phyloP scores from a whole-genome alignment of 2,329 filamentous ascomycete species.

The Beauveria scarabaeidicola region DNA sequence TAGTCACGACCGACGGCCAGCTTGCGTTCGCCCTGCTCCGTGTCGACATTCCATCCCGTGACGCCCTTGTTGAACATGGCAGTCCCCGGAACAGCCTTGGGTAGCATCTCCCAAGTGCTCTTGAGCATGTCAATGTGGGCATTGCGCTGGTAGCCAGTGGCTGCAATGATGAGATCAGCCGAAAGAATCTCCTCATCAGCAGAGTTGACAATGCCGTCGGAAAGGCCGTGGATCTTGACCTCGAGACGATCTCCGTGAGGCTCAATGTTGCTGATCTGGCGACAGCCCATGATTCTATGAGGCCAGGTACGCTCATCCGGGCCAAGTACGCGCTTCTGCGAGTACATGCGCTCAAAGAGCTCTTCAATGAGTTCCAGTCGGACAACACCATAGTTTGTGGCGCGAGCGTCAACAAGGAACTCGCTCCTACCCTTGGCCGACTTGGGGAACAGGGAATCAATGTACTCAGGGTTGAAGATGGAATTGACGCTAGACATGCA shows the following conservation, averaged over 20 bases:
- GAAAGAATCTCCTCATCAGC: constrained; percentile 53
- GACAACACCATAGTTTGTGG: constrained; percentile 93
- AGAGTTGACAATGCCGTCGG: constrained; percentile 28
- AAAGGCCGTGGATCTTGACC: constrained; percentile 47
- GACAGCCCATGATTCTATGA: constrained; percentile 66
- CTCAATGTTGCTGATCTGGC: constrained; percentile 57
- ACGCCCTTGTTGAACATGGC: constrained; percentile 26
- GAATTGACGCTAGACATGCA: constrained; percentile 72
- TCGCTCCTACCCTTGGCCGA: constrained; percentile 52
- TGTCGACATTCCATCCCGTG: constrained; percentile 33
- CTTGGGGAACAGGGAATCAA: constrained; percentile 67
- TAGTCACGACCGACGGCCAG: constrained; percentile 73
- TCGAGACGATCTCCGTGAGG: constrained; percentile 40
- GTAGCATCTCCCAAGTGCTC: constrained; percentile 57
- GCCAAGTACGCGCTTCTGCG: constrained; percentile 65
- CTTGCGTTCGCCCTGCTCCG: constrained; percentile 31
- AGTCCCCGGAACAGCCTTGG: constrained; percentile 31
- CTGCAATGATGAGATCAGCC: constrained; percentile 74
- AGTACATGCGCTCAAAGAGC: constrained; percentile 80
- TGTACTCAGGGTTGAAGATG: constrained; percentile 83
- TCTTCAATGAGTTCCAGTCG: constrained; percentile 83
- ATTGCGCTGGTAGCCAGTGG: constrained; percentile 76
- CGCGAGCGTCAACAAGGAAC: constrained; percentile 60
- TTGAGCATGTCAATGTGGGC: constrained; percentile 71
- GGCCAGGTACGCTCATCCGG: constrained; percentile 68